A percentile compares a stretch with the other conserved stretches of the same genome.
phyloP scores from a whole-genome alignment of 164 flowering plant genomes.

The Tinospora cordifolia region DNA sequence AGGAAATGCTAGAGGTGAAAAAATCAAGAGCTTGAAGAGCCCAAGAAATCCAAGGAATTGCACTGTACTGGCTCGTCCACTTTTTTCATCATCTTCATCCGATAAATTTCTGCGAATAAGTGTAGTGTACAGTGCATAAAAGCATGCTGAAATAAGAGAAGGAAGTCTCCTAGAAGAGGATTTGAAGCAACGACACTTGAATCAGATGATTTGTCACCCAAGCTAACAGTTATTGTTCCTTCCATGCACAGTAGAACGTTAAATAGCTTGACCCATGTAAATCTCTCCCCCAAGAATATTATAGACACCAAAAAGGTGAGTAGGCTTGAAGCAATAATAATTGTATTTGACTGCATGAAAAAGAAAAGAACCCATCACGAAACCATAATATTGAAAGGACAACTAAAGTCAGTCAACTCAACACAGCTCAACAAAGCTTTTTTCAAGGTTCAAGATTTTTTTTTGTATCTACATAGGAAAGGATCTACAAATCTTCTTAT shows the following conservation, averaged over 20 bases:
- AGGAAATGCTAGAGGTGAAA: constrained; percentile 80
- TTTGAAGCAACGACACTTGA: constrained; percentile 44
- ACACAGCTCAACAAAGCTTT: too few species aligned
- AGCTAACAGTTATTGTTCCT: constrained; percentile 85
- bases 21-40: constrained; percentile 72
- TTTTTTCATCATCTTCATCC: constrained; percentile 58
- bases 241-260: constrained; percentile 96
- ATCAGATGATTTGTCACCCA: constrained; percentile 53
- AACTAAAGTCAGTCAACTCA: background rate
- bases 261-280: constrained; percentile 79
- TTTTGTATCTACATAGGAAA: too few species aligned
- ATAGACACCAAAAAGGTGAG: constrained; percentile 85
- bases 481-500: too few species aligned
- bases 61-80: constrained; percentile 69
- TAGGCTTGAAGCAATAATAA: constrained; percentile 84
- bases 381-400: background rate
- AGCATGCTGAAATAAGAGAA: constrained; percentile 69
- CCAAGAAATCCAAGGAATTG: constrained; percentile 95
- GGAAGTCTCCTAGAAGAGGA: constrained; percentile 79
- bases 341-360: constrained; percentile 76
- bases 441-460: too few species aligned
- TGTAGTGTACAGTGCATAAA: constrained; percentile 82
- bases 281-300: constrained; percentile 75
- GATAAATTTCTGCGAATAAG: constrained; percentile 80
- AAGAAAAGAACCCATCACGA: constrained; percentile 10